phyloP scores from a whole-genome alignment of 495 filamentous ascomycete genomes.

The Talaromyces thailandensis region DNA sequence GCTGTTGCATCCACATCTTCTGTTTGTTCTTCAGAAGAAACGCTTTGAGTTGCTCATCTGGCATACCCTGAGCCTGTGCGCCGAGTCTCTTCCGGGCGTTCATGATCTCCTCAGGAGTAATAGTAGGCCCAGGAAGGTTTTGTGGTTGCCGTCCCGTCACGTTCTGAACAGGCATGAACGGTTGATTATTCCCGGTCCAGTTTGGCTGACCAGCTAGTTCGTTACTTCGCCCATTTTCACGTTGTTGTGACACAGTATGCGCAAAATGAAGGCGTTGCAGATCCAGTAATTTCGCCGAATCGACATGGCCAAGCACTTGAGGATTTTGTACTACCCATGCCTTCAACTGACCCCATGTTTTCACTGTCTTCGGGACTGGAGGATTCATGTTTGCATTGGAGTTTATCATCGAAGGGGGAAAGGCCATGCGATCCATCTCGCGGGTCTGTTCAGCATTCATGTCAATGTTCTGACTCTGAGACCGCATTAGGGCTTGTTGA shows the following conservation, averaged over 20 bases:
- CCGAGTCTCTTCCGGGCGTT: constrained; percentile 31
- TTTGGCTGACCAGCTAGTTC: constrained; percentile 15
- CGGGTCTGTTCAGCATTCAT: constrained; percentile 35
- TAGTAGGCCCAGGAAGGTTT: constrained; percentile 22
- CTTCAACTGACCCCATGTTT: constrained; percentile 68
- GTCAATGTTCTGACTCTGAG: constrained; percentile 30
- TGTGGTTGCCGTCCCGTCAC: constrained; percentile 20
- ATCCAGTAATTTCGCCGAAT: constrained; percentile 35
- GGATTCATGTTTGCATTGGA: constrained; percentile 22
- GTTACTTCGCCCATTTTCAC: constrained; percentile 13
- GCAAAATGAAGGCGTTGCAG: constrained; percentile 49
- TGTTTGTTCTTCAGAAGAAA: constrained; percentile 29
- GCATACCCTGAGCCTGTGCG: constrained; percentile 24
- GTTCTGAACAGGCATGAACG: constrained; percentile 30
- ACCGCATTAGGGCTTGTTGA: constrained; percentile 23
- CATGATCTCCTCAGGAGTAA: constrained; percentile 38
- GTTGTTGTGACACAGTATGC: constrained; percentile 24
- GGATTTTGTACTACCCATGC: constrained; percentile 45
- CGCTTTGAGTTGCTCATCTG: constrained; percentile 47
- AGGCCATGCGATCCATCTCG: constrained; percentile 38
- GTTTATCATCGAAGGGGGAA: constrained; percentile 30
- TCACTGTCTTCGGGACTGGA: constrained; percentile 49
- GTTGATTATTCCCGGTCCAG: constrained; percentile 19
- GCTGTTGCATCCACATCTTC: constrained; percentile 21
- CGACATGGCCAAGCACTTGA: constrained; percentile 27